These are phyloP conservation scores for Anthracocystis walkeri DNA, from an alignment of 1,284 basidiomycete species.

Conservation along the genomic window DNA sequence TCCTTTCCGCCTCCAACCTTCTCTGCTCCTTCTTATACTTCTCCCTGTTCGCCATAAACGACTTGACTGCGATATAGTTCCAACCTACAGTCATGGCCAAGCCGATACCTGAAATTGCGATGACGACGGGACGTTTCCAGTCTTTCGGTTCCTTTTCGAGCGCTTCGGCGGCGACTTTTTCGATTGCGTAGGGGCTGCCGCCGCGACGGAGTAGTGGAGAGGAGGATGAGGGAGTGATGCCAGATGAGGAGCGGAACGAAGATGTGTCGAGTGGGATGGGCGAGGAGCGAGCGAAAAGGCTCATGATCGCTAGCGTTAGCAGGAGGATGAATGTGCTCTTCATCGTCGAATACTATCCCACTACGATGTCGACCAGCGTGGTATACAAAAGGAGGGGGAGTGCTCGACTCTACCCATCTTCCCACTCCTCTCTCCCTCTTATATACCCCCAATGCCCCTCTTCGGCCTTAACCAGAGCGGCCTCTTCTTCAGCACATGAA, in stretches of 20 bases:
- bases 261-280: constrained; percentile 10
- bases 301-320: constrained; percentile 9
- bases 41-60: constrained; percentile 21
- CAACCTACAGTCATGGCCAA: constrained; percentile 24
- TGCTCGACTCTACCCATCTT: too few relatives aligned
- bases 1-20: constrained; percentile 17
- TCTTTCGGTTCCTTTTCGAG: constrained; percentile 5
- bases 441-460: neutral
- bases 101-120: constrained; percentile 16
- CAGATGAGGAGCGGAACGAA: neutral
- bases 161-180: neutral
- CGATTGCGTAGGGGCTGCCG: neutral
- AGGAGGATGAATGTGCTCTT: constrained; percentile 12
- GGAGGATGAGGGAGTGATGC: neutral
- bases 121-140: constrained; percentile 34
- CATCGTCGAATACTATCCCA: constrained; percentile 12
- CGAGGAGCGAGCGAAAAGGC: constrained; percentile 20
- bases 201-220: neutral
- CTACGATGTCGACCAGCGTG: too few relatives aligned
- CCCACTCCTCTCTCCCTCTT: neutral
- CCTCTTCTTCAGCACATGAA: neutral
- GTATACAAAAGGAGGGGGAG: too few relatives aligned
- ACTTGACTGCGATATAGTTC: constrained; percentile 30
- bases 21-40: constrained; percentile 6
- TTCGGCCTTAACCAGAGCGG: neutral